These are phyloP conservation scores for Boletus vermiculosoides DNA, from an alignment of 768 basidiomycete genomes.

Conservation along the genomic window DNA sequence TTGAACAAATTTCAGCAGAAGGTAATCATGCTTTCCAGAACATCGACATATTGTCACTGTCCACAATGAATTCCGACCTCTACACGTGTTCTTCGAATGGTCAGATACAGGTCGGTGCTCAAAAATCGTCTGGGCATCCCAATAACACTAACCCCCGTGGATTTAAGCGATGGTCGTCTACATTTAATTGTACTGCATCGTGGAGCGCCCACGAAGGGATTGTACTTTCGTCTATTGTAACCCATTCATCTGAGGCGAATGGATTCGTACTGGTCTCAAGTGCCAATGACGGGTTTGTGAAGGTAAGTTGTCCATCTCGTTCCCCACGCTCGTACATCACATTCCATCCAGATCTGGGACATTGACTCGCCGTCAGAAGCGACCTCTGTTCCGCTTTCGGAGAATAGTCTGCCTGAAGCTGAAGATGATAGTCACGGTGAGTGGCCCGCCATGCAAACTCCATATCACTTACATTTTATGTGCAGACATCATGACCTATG, in stretches of 20 bases:
- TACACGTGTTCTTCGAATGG: conserved; percentile 68
- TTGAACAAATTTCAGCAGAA: not conserved
- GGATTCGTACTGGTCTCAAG: conserved; percentile 61
- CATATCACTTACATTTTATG: conserved; percentile 2
- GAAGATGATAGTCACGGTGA: conserved; percentile 25
- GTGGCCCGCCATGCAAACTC: not conserved
- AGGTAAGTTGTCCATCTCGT: conserved; percentile 44
- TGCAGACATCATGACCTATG: conserved; percentile 71
- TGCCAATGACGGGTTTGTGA: conserved; percentile 82
- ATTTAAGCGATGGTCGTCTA: conserved; percentile 71
- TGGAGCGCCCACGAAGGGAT: conserved; percentile 84
- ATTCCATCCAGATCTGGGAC: conserved; percentile 51
- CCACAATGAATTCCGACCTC: conserved; percentile 62
- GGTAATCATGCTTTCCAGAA: conserved; percentile 40
- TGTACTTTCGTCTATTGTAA: conserved; percentile 74
- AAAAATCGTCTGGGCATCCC: not conserved
- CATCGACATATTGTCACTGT: conserved; percentile 79
- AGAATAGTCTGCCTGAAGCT: conserved; percentile 3
- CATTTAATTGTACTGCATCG: conserved; percentile 80
- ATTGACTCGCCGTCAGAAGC: conserved; percentile 31
- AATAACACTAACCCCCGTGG: not conserved
- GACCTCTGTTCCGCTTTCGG: not conserved
- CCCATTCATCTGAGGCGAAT: conserved; percentile 31
- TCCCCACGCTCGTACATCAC: not conserved
- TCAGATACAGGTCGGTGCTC: conserved; percentile 57